Evolutionary conservation across 2,329 filamentous ascomycete genomes (phyloP).

Genomic region (Epichloe festucae): DNA sequence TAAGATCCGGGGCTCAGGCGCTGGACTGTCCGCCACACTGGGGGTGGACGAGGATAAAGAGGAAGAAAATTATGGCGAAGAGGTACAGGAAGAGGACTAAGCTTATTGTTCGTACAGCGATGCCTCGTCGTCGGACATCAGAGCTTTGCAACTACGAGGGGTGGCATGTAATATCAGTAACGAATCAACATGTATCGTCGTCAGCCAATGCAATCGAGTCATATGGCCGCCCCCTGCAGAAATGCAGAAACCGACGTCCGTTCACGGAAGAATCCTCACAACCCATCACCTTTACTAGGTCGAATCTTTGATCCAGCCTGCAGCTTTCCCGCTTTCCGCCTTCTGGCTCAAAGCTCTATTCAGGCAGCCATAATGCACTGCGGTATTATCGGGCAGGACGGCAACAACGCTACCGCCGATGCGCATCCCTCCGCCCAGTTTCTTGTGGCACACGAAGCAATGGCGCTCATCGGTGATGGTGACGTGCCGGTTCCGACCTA

Average conservation of each 20-base stretch:
- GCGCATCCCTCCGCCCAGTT: constrained; percentile 72
- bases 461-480: constrained; percentile 78
- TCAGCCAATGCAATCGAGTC: neutral
- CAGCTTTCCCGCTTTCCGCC: constrained; percentile 19
- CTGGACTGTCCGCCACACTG: constrained; percentile 6
- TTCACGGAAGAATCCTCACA: neutral
- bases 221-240: neutral
- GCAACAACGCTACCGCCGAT: constrained; percentile 85
- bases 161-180: constrained; percentile 15
- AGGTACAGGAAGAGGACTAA: constrained; percentile 54
- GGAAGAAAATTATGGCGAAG: constrained; percentile 78
- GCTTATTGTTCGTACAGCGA: neutral
- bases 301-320: constrained; percentile 25
- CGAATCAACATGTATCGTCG: constrained; percentile 2
- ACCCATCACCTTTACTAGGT: constrained; percentile 8
- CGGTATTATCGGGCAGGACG: constrained; percentile 70
- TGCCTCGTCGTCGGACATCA: neutral
- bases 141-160: neutral
- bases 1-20: constrained; percentile 28
- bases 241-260: neutral
- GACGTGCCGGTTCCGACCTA: constrained; percentile 50
- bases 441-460: constrained; percentile 86
- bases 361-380: constrained; percentile 73
- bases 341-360: constrained; percentile 31
- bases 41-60: constrained; percentile 42